phyloP scores from a whole-genome alignment of 164 flowering plant species.

The Nymphaea thermarum region DNA sequence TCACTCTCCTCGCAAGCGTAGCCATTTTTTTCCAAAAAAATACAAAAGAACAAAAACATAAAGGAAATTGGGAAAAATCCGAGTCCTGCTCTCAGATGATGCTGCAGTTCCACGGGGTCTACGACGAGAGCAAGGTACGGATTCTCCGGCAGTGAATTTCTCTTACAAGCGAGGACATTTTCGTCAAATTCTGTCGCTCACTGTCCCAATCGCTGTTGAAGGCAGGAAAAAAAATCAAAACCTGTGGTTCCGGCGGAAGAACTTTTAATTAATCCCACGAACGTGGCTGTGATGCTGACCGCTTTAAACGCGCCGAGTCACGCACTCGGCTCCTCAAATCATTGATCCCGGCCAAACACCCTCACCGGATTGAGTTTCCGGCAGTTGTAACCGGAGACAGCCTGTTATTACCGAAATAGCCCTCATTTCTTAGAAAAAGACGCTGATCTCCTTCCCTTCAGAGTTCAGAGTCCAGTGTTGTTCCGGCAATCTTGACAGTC shows the following conservation, averaged over 20 bases:
- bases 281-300: background rate
- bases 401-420: too few species aligned
- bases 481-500: too few species aligned
- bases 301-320: background rate
- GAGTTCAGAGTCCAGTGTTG: too few species aligned
- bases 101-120: constrained; percentile 40
- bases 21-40: too few species aligned
- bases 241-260: background rate
- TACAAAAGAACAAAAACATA: too few species aligned
- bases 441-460: too few species aligned
- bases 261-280: background rate
- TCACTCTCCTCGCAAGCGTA: constrained; percentile 69
- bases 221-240: background rate
- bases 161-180: background rate
- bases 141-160: background rate
- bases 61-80: too few species aligned
- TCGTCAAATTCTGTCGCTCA: background rate
- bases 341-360: background rate
- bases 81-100: constrained; percentile 80
- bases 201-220: background rate
- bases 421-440: too few species aligned
- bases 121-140: constrained; percentile 46
- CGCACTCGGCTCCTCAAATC: background rate
- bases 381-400: too few species aligned
- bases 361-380: background rate